Percentiles rank a stretch among this genome's conserved stretches.
phyloP scores from a whole-genome alignment of 208 protist genomes.

The Leishmania major region DNA sequence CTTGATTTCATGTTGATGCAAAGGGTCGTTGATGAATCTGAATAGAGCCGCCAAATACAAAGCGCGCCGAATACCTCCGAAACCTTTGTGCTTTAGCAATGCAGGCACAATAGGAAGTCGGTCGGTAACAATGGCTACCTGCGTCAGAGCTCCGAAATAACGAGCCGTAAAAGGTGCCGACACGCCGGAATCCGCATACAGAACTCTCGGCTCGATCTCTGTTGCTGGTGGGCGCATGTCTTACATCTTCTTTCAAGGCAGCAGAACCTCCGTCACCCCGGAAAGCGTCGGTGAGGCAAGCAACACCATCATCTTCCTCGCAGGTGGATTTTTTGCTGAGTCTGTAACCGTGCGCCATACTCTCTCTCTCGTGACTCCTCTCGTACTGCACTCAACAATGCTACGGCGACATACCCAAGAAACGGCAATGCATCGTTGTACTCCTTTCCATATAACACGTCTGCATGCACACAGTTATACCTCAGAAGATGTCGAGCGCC shows the following conservation, averaged over 20 bases:
- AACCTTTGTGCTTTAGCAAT: neutral
- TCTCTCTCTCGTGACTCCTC: neutral
- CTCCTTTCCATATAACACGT: neutral
- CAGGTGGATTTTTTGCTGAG: neutral
- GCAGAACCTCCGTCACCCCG: too few relatives aligned
- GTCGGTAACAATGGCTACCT: neutral
- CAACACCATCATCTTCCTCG: neutral
- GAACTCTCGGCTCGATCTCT: neutral
- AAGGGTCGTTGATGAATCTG: neutral
- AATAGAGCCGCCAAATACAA: neutral
- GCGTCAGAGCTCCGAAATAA: neutral
- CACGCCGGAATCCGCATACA: neutral
- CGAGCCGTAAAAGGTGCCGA: too few relatives aligned
- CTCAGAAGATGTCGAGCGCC: neutral
- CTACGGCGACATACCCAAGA: neutral
- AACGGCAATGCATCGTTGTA: neutral
- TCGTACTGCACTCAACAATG: neutral
- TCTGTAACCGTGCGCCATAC: neutral
- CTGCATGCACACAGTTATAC: neutral
- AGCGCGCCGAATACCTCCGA: neutral
- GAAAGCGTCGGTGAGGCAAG: too few relatives aligned
- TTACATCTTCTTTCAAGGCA: too few relatives aligned
- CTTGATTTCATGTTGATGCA: neutral
- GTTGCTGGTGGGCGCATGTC: neutral
- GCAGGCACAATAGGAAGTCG: neutral